Evolutionary conservation across 106 monocot species (phyloP).

Genomic region (Hemerocallis citrina): DNA sequence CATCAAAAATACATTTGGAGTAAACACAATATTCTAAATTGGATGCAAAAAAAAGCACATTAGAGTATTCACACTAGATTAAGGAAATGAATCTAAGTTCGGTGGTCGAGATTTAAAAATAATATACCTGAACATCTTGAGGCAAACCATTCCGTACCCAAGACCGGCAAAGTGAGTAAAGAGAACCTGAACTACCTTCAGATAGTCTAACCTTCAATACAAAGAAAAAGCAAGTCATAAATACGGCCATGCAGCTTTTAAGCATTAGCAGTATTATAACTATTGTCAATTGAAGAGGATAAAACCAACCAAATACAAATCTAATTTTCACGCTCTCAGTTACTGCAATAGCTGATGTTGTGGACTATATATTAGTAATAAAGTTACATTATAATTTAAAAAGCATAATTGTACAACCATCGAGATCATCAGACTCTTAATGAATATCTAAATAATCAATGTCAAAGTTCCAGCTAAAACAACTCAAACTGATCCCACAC

Average conservation of each 20-base stretch:
- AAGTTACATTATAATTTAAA: too few relatives aligned
- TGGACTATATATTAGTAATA: too few relatives aligned
- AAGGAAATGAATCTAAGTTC: neutral
- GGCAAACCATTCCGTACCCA: constrained; percentile 54
- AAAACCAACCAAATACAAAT: neutral
- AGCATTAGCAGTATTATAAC: neutral
- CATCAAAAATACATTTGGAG: too few relatives aligned
- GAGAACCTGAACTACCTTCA: constrained; percentile 36
- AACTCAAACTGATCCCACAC: too few relatives aligned
- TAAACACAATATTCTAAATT: too few relatives aligned
- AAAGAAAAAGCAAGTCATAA: constrained; percentile 4
- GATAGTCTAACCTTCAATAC: constrained; percentile 45
- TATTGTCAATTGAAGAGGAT: neutral
- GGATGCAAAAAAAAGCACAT: too few relatives aligned
- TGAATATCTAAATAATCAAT: too few relatives aligned
- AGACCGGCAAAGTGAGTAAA: constrained; percentile 67
- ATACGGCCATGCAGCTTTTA: neutral
- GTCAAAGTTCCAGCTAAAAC: too few relatives aligned
- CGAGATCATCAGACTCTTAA: too few relatives aligned
- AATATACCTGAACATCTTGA: constrained; percentile 45
- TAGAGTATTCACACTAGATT: too few relatives aligned
- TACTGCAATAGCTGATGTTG: neutral
- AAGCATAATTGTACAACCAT: too few relatives aligned
- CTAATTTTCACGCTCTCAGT: too few relatives aligned
- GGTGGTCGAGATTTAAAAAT: neutral